Evolutionary conservation across 2,329 filamentous ascomycete species (phyloP), one percentile per base, ranked within the genome.

Genomic region (Alternaria ventricosa): DNA sequence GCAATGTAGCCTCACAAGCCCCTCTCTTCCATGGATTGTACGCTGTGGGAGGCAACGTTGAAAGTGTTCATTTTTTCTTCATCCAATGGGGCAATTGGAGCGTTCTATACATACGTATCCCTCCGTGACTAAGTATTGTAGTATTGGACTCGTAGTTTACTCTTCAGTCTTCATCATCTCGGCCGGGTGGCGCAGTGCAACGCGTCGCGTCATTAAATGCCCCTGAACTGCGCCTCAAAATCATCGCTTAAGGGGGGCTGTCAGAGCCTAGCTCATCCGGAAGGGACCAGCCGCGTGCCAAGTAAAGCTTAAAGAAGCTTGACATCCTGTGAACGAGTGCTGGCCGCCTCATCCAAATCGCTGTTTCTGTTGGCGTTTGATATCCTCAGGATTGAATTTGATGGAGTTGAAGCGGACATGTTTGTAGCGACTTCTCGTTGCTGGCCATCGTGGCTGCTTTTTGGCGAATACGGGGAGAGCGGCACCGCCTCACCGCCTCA

Each of bases 261-360:
- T 22, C 18, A 45, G 22, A 45, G 28, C 27, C 30, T 36, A 55
- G 20, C 44, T 30, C 57, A 28, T 12, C 33, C 36, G 47, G 51
- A n/a, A 49, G 53, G 53, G 36, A 47, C 4, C 13, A 46, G 41
- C 55, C 55, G 55, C 41, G n/a, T 33, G 61, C 66, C 61, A 68
- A 68, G 53, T 28, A 61, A 60, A 50, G 56, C 66, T 68, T 68
- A 55, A 33, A 33, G 25, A 11, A 50, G 47, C 57, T 22, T 57
- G 22, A 13, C 11, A 23, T 20, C 15, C 23, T 41, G 20, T 6
- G 6, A 13, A 51, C 13, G 47, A 5, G 9, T 15, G 27, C 27
- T 9, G 8, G 11, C n/a, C 22, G 6, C 27, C 18, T 46, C 6
- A 18, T 47, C 18, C 18, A 47, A 27, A 23, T 10, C 6, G 20